These are phyloP conservation scores for Serendipita sp. DNA, from an alignment of 768 basidiomycete genomes.

Conservation along the genomic window DNA sequence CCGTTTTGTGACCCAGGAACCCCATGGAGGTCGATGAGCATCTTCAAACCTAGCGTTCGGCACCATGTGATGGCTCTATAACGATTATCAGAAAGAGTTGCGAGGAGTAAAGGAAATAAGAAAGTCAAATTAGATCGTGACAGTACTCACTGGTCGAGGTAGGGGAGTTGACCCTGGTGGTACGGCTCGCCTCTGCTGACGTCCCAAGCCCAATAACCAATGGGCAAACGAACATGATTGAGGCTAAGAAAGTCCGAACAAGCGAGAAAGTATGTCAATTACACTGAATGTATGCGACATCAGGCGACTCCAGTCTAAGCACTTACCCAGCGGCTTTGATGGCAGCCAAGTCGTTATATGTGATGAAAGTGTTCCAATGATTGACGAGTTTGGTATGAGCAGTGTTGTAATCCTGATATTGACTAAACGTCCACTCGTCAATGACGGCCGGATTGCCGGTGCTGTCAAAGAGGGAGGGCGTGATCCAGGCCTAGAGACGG, in stretches of 20 bases:
- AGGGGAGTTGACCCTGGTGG: slow-evolving; percentile 20
- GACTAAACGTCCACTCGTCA: slow-evolving; percentile 9
- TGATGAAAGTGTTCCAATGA: slow-evolving; percentile 74
- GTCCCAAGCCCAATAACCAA: slow-evolving; percentile 83
- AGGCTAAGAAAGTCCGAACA: slow-evolving; percentile 26
- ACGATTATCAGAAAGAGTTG: slow-evolving; percentile 25
- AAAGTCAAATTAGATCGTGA: neutral
- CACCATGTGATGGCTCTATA: slow-evolving; percentile 40
- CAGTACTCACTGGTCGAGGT: neutral
- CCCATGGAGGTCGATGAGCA: slow-evolving; percentile 63
- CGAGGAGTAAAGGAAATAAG: slow-evolving; percentile 18
- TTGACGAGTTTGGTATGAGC: slow-evolving; percentile 14
- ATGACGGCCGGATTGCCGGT: slow-evolving; percentile 25
- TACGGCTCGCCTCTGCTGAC: slow-evolving; percentile 62
- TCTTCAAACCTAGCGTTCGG: slow-evolving; percentile 47
- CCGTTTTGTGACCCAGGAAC: slow-evolving; percentile 70
- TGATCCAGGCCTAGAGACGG: slow-evolving; percentile 47
- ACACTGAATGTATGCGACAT: neutral
- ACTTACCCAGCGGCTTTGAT: slow-evolving; percentile 59
- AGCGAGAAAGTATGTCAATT: neutral
- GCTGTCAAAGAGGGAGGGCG: slow-evolving; percentile 55
- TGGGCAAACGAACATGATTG: slow-evolving; percentile 68
- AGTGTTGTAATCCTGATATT: neutral
- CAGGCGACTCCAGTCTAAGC: too few species aligned
- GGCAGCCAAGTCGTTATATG: slow-evolving; percentile 56